These are phyloP conservation scores for Raddia guianensis DNA, from an alignment of 176 grass and related monocot species.

Conservation along the genomic window DNA sequence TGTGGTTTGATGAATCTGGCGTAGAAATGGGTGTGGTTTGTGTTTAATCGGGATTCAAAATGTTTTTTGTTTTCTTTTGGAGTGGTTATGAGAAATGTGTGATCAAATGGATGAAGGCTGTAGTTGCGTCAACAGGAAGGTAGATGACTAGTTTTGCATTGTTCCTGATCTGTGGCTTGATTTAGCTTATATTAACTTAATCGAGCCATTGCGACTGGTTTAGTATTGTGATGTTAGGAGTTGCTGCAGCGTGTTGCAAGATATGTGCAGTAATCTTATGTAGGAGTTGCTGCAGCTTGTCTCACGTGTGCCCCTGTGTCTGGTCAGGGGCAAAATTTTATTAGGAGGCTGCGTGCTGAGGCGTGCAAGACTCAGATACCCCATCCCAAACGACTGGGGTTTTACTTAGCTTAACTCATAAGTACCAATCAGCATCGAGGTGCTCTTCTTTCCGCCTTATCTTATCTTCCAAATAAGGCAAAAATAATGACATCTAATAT, in stretches of 20 bases:
- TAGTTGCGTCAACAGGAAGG: background rate
- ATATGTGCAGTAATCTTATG: background rate
- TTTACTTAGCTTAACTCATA: no score
- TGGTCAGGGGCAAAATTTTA: background rate
- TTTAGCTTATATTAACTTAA: background rate
- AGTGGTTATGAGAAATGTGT: background rate
- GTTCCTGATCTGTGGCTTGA: background rate
- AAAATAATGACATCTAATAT: no score
- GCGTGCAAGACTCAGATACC: background rate
- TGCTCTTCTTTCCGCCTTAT: no score
- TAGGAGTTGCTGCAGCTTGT: background rate
- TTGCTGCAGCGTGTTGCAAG: background rate
- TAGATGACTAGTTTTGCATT: slow-evolving; percentile 20
- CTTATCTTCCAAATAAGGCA: no score
- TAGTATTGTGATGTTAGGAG: background rate
- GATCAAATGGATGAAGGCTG: slow-evolving; percentile 10
- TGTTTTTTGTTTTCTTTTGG: background rate
- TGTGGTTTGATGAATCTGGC: slow-evolving; percentile 16
- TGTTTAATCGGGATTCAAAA: background rate
- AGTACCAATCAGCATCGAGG: background rate
- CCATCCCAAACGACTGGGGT: no score
- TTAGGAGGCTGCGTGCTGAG: background rate
- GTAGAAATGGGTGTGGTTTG: slow-evolving; percentile 18
- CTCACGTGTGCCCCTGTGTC: background rate
- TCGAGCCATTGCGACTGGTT: slow-evolving; percentile 5